Evolutionary conservation across 805 yeast species (phyloP), one percentile per base, ranked within the genome.

Genomic region (Lipomyces sp.): DNA sequence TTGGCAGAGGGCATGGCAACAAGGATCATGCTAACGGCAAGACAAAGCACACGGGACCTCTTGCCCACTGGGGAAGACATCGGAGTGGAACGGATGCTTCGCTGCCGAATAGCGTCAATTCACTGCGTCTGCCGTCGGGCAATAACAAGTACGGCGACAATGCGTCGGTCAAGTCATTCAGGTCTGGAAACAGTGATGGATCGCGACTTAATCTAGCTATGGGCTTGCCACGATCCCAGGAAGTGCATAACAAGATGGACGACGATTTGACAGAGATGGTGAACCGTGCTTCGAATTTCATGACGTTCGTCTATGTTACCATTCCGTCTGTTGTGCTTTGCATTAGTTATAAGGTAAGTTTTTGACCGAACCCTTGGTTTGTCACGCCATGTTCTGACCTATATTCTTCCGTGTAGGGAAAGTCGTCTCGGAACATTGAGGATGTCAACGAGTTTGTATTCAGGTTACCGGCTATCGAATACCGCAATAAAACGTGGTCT

Each of bases 381-480:
- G 24, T 14, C 31, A 21, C 21, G 8, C 14, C 11, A 26, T 21
- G n/a, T 10, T 13, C 6, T 4, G 21, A 13, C 13, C 26, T 4
- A 2, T 19, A 19, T 39, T 6, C 16, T 22, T 13, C 18, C 26
- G 10, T 24, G n/a, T 32, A 58, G 60, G 95, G 93, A 7, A 80
- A 80, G 14, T 86, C 89, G 13, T 73, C 79, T 26, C 71, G 78
- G 60, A 79, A 83, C 58, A 69, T 91, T 49, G 76, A 86, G 35
- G 88, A 90, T 63, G 87, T 91, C 6, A 84, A 86, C 45, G 79
- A 85, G 58, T 81, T 91, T 58, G 75, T 74, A 4, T 71, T 91
- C 48, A 72, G 71, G 8, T 67, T 90, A 44, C 96, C 96, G 2
- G 70, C 70, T 2, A 67, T 86, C 45, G 66, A 69, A 44, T 79